Evolutionary conservation across 2,329 filamentous ascomycete genomes (phyloP).

Genomic region (Colletotrichum kahawae): DNA sequence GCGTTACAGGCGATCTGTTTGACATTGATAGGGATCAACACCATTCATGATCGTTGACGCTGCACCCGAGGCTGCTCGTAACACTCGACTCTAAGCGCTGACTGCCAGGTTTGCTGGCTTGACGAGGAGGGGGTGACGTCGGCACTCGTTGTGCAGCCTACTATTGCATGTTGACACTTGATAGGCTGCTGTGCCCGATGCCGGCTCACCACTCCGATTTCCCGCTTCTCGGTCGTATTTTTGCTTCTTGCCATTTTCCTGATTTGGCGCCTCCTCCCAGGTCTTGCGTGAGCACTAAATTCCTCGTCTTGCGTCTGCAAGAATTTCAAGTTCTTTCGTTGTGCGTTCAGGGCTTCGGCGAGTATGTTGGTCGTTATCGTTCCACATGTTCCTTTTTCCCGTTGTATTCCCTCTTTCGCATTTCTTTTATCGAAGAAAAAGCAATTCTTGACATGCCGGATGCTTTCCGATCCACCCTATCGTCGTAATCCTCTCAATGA

Average conservation of each 20-base stretch:
- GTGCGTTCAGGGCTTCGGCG: background rate
- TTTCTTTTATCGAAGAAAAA: background rate
- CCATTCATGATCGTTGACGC: background rate
- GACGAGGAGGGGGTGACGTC: background rate
- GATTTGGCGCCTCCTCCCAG: background rate
- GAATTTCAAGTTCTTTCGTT: background rate
- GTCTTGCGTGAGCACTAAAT: background rate
- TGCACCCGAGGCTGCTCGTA: constrained; percentile 7
- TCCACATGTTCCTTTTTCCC: background rate
- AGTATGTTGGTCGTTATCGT: background rate
- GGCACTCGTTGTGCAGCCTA: background rate
- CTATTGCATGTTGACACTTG: background rate
- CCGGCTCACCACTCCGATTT: background rate
- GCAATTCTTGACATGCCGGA: background rate
- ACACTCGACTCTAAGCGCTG: background rate
- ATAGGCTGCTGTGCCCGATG: background rate
- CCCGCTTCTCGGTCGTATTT: background rate
- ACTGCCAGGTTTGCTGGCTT: background rate
- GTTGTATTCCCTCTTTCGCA: background rate
- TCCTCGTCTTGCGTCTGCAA: background rate
- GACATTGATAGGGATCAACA: background rate
- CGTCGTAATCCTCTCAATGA: background rate
- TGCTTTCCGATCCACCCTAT: background rate
- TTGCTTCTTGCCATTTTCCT: background rate
- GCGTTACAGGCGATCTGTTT: background rate